Evolutionary conservation across 2,329 filamentous ascomycete species (phyloP).

Genomic region (Aureobasidium melanogenum): DNA sequence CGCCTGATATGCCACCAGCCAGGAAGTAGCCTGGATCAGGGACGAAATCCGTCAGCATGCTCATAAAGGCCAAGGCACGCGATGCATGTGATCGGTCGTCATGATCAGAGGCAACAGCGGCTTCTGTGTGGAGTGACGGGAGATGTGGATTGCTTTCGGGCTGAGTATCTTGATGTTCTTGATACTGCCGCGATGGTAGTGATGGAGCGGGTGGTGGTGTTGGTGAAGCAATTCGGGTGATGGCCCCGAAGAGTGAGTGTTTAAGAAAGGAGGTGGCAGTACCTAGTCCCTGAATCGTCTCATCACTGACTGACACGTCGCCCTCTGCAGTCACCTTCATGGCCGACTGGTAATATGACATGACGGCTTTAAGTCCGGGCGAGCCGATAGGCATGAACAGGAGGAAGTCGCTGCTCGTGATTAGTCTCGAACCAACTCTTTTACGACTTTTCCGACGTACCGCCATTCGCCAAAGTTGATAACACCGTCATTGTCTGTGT

Average conservation of each 20-base stretch:
- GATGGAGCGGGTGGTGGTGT: constrained; percentile 47
- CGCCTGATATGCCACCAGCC: constrained; percentile 89
- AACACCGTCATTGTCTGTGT: constrained; percentile 75
- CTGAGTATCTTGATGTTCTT: constrained; percentile 42
- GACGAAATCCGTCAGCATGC: constrained; percentile 49
- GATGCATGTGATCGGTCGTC: constrained; percentile 5
- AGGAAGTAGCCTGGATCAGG: constrained; percentile 95
- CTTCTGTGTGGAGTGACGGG: constrained; percentile 8
- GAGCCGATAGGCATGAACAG: constrained; percentile 70
- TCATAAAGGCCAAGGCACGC: constrained; percentile 7
- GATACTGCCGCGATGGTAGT: constrained; percentile 51
- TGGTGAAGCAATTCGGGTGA: constrained; percentile 57
- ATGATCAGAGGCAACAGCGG: constrained; percentile 4
- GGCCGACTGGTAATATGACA: constrained; percentile 86
- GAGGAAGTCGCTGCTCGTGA: constrained; percentile 67
- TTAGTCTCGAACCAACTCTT: not conserved
- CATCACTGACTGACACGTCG: constrained; percentile 85
- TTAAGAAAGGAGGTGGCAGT: constrained; percentile 56
- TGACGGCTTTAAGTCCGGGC: constrained; percentile 67
- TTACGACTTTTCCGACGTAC: constrained; percentile 43
- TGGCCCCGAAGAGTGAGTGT: constrained; percentile 65
- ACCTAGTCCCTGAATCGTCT: constrained; percentile 90
- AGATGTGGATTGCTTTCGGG: constrained; percentile 23
- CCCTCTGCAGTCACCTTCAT: constrained; percentile 87
- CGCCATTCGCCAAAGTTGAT: constrained; percentile 96